Evolutionary conservation across 139 green algal species (phyloP).

Genomic region (Chlorella sp.): DNA sequence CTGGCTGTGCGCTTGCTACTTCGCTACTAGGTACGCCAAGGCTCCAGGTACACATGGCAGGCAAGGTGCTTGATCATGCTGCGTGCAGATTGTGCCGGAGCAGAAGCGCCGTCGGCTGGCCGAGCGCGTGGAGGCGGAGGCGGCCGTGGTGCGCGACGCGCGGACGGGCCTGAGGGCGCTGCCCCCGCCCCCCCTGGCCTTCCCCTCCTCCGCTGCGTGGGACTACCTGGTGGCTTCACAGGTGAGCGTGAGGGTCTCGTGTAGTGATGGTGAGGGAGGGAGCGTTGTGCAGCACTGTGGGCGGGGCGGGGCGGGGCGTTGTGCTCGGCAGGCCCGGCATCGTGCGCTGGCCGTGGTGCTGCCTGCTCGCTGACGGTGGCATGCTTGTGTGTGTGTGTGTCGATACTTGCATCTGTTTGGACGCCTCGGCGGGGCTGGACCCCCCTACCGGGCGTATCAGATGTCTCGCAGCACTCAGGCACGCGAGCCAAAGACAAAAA

Average conservation of each 20-base stretch:
- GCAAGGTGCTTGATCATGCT: not conserved
- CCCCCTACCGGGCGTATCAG: no score
- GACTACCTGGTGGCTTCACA: slow-evolving; percentile 7
- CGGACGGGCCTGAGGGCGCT: not conserved
- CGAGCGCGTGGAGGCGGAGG: not conserved
- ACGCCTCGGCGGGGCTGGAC: no score
- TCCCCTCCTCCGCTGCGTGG: slow-evolving; percentile 9
- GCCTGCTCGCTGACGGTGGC: no score
- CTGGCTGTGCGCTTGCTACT: no score
- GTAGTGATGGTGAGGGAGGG: no score
- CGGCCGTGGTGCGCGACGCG: not conserved
- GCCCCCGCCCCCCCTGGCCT: not conserved
- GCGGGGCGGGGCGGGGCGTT: no score
- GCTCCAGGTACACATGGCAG: not conserved
- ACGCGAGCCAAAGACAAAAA: not conserved
- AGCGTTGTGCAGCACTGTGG: no score
- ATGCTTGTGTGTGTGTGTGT: no score
- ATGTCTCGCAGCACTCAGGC: not conserved
- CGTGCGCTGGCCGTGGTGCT: no score
- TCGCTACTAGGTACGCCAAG: not conserved
- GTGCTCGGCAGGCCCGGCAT: no score
- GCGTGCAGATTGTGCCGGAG: not conserved
- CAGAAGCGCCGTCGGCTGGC: not conserved
- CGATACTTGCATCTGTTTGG: no score
- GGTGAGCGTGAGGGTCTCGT: not conserved